Percentiles rank a stretch among this genome's conserved stretches.
Evolutionary conservation across 441 rosid genomes (phyloP).

Genomic region (Populus hybrid): DNA sequence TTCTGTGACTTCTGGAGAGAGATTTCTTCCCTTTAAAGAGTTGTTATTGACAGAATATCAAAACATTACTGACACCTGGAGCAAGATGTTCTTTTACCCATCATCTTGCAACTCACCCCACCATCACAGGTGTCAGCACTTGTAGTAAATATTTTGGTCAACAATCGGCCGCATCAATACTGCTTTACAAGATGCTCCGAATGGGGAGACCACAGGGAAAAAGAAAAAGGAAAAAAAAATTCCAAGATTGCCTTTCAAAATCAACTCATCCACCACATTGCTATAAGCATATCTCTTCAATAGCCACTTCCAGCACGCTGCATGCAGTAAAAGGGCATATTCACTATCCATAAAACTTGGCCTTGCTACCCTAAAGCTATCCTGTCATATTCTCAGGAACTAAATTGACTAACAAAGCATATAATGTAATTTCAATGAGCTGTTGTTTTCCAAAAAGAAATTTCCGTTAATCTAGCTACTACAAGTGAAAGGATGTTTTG

Average conservation of each 20-base stretch:
- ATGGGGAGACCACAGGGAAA: constrained; percentile 35
- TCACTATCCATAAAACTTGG: neutral
- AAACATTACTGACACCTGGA: constrained; percentile 21
- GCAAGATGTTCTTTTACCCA: constrained; percentile 16
- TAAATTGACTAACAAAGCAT: neutral
- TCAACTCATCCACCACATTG: constrained; percentile 24
- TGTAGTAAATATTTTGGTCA: constrained; percentile 29
- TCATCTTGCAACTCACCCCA: constrained; percentile 25
- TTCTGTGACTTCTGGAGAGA: constrained; percentile 34
- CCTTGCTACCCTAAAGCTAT: neutral
- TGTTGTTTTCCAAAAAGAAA: neutral
- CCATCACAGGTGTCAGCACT: constrained; percentile 35
- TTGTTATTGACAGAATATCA: constrained; percentile 41
- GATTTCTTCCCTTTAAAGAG: constrained; percentile 21
- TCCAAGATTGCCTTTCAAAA: constrained; percentile 28
- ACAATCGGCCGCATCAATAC: constrained; percentile 34
- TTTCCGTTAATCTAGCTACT: neutral
- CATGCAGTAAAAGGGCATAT: constrained; percentile 15
- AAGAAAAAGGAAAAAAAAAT: neutral
- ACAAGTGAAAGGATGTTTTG: neutral
- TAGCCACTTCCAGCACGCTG: constrained; percentile 38
- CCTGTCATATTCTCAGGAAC: neutral
- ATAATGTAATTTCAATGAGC: neutral
- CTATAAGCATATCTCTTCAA: constrained; percentile 36
- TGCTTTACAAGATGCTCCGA: constrained; percentile 57